A percentile compares a stretch with the other conserved stretches of the same genome.
These are phyloP conservation scores for Beauveria australis DNA, from an alignment of 2,329 filamentous ascomycete species.

Conservation along the genomic window DNA sequence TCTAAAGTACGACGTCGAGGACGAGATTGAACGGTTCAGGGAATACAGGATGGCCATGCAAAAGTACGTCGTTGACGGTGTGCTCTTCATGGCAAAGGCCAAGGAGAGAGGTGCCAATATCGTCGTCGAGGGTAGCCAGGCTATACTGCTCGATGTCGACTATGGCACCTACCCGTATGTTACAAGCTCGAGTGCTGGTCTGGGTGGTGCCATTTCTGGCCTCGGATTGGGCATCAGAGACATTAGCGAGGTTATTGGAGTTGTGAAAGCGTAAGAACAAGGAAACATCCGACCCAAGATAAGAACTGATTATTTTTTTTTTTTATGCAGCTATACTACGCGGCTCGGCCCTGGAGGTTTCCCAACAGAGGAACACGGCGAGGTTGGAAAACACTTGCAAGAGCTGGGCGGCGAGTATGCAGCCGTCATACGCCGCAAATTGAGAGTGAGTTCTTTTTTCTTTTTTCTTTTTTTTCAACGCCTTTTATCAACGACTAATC, in stretches of 20 bases:
- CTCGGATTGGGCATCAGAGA: constrained; percentile 40
- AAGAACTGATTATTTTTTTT: neutral
- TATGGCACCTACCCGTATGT: constrained; percentile 18
- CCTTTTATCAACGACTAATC: constrained; percentile 19
- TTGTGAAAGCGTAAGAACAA: constrained; percentile 42
- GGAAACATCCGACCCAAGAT: neutral
- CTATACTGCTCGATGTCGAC: constrained; percentile 17
- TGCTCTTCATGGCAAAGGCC: neutral
- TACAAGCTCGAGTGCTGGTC: constrained; percentile 20
- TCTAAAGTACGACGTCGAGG: neutral
- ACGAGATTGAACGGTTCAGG: neutral
- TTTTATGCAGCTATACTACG: constrained; percentile 40
- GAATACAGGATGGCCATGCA: neutral
- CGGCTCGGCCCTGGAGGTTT: constrained; percentile 54
- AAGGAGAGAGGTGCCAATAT: neutral
- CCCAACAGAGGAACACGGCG: constrained; percentile 46
- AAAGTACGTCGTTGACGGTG: neutral
- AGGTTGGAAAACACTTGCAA: constrained; percentile 28
- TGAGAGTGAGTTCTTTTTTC: constrained; percentile 6
- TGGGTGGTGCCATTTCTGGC: constrained; percentile 20
- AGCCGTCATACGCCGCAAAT: neutral
- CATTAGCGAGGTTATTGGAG: constrained; percentile 51
- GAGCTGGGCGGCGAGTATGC: constrained; percentile 15
- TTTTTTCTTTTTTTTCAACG: neutral
- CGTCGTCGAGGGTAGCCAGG: constrained; percentile 2